Evolutionary conservation across 345 rosid species (phyloP).

Genomic region (Syzygium aqueum): DNA sequence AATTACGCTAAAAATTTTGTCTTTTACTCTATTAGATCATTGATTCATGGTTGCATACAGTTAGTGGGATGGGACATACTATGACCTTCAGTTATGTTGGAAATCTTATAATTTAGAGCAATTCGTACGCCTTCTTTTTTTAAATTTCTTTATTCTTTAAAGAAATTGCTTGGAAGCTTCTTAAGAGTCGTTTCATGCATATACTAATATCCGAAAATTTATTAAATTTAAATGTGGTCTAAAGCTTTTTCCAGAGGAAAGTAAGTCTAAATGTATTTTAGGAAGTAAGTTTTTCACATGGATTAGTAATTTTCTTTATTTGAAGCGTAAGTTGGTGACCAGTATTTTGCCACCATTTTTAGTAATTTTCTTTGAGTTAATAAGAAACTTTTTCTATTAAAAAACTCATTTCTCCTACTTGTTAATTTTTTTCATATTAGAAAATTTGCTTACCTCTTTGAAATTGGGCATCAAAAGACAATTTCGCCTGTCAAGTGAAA

Average conservation of each 20-base stretch:
- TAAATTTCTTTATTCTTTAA: no score
- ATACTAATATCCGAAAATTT: not conserved
- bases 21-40: not conserved
- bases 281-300: not conserved
- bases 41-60: no score
- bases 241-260: not conserved
- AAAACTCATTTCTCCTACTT: no score
- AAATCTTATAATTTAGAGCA: not conserved
- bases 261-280: not conserved
- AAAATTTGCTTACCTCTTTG: not conserved
- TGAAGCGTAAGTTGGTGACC: not conserved
- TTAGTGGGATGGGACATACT: not conserved
- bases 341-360: not conserved
- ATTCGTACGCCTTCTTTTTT: not conserved
- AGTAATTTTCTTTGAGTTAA: not conserved
- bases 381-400: not conserved
- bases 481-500: not conserved
- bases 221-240: not conserved
- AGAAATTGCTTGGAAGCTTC: not conserved
- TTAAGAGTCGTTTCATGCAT: not conserved
- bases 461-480: not conserved
- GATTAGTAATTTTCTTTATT: not conserved
- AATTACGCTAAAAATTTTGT: not conserved
- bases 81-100: not conserved
- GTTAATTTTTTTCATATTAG: not conserved